Base-by-base conservation (phyloP, 805 yeast species). In the Lachancea meyersii region DNA sequence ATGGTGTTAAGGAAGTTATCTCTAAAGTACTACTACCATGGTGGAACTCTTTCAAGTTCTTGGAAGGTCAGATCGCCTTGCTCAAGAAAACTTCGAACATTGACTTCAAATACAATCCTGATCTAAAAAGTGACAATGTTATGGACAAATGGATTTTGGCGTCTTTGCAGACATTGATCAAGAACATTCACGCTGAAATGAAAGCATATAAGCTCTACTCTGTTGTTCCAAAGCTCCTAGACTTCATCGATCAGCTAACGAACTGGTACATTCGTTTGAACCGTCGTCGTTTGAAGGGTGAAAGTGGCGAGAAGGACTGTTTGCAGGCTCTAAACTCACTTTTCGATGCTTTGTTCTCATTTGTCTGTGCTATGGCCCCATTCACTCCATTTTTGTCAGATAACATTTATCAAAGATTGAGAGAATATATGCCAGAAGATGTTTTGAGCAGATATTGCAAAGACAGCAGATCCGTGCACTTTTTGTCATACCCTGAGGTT, bases 181-280 rank as follows among this genome's bases (percentile, higher is more conserved):
- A 78, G 63, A 86, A 74, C 61, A 86, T 93, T 56, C 96, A 91
- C 66, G 66, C 69, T 45, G 98, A 93, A 72, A 93, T 93, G 98
- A 67, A 64, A 40, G 84, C 77, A 50, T 93, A 93, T 73, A 79
- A 95, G 67, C 74, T 93, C 52, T 93, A 87, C 70, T 88, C 97
- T 34, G 99, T 93, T 54, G 97, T 93, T 53, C 97, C 98, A 56
- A 85, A 82, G 60, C 71, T 93, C 60, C 76, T 93, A 60, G 75
- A 77, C 46, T 82, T 93, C 66, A 85, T 93, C 63, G 98, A 93
- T 60, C 86, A 86, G 61, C 77, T 93, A 68, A 93, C 99, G 52
- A 93, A 93, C 73, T 93, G 97, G 97, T 93, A 93, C 73, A 93
- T 93, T 64, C 83, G 99, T 67, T 86, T 93, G 69, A 93, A 93